These are phyloP conservation scores for Crithidia acanthocephali DNA, from an alignment of 208 protist species.

Conservation along the genomic window DNA sequence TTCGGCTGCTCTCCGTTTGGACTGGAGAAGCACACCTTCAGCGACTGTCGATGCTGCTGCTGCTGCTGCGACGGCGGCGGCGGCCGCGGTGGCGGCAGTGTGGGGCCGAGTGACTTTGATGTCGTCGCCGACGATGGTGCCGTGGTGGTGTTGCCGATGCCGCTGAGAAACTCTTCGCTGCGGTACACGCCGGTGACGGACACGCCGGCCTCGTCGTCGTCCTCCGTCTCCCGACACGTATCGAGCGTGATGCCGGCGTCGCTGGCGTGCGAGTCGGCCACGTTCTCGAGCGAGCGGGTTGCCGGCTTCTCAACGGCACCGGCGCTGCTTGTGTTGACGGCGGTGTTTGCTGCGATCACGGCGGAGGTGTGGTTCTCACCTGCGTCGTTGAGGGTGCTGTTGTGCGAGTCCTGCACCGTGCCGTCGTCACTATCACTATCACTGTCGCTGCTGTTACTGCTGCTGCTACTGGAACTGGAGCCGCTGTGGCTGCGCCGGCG, in stretches of 20 bases:
- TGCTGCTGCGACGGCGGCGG: background rate
- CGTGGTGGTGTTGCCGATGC: background rate
- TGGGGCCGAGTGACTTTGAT: background rate
- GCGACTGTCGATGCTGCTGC: background rate
- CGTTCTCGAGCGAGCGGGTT: background rate
- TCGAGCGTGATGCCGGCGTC: background rate
- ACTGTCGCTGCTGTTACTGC: background rate
- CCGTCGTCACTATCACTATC: background rate
- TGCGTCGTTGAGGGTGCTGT: background rate
- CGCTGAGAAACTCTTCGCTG: background rate
- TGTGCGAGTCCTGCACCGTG: background rate
- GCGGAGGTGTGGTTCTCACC: background rate
- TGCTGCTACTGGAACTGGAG: background rate
- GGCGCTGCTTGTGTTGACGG: background rate
- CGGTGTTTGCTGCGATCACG: too few relatives aligned
- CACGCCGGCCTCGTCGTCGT: background rate
- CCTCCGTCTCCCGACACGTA: background rate
- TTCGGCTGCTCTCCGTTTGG: background rate
- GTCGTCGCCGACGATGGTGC: background rate
- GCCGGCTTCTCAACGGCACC: background rate
- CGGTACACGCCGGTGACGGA: background rate
- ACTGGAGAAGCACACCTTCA: background rate
- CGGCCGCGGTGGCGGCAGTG: background rate
- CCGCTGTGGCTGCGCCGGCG: background rate
- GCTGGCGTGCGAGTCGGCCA: background rate